Evolutionary conservation across 495 filamentous ascomycete genomes (phyloP).

Genomic region (Tirmania nivea): DNA sequence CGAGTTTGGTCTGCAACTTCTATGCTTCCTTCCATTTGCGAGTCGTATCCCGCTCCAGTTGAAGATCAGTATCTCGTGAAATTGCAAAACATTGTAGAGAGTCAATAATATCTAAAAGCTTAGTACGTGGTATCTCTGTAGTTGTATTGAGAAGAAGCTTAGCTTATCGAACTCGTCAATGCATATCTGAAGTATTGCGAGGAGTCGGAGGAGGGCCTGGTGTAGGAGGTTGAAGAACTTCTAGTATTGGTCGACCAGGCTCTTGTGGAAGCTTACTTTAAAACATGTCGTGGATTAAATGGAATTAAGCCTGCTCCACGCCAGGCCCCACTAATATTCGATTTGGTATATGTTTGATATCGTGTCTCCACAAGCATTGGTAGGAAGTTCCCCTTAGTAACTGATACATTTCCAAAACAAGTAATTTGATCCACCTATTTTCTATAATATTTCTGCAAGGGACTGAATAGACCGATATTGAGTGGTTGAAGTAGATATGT

Average conservation of each 20-base stretch:
- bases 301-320: neutral
- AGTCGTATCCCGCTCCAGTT: neutral
- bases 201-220: neutral
- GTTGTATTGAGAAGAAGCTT: neutral
- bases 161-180: neutral
- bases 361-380: neutral
- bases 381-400: neutral
- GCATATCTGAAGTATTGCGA: neutral
- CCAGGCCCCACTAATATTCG: neutral
- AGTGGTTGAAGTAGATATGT: constrained; percentile 6
- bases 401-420: neutral
- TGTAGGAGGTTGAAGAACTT: no score
- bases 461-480: constrained; percentile 3
- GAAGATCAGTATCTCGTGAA: neutral
- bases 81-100: neutral
- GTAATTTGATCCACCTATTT: constrained; percentile 3
- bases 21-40: neutral
- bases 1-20: neutral
- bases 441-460: constrained; percentile 1
- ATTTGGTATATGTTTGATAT: neutral
- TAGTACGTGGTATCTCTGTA: neutral
- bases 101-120: neutral
- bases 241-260: no score
- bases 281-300: neutral
- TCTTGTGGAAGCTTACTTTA: neutral